These are phyloP conservation scores for Plasmodium relictum DNA, from an alignment of 169 alveolate species.

Conservation along the genomic window DNA sequence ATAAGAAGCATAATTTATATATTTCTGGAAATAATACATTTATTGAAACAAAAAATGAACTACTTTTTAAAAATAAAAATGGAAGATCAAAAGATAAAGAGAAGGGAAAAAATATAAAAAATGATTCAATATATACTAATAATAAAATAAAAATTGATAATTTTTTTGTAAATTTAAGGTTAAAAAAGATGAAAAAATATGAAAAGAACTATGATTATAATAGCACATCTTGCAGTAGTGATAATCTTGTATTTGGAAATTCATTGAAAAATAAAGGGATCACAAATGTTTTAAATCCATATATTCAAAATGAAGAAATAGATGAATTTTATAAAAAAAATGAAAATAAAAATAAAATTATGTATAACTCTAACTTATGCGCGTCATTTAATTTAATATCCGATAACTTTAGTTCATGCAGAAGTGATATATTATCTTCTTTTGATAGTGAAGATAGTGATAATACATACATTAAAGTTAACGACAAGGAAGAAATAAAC, in stretches of 20 bases:
- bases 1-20: conserved; percentile 59
- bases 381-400: conserved; percentile 15
- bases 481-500: conserved; percentile 61
- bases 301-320: conserved; percentile 32
- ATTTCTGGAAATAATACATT: conserved; percentile 55
- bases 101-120: conserved; percentile 9
- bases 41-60: conserved; percentile 47
- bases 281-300: conserved; percentile 20
- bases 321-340: conserved; percentile 12
- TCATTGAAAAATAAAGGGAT: conserved; percentile 11
- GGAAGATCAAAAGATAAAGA: conserved; percentile 29
- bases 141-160: conserved; percentile 60
- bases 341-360: conserved; percentile 1
- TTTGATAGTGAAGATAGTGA: conserved; percentile 72
- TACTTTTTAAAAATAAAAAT: conserved; percentile 33
- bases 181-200: conserved; percentile 59
- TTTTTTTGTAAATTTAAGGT: conserved; percentile 57
- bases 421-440: conserved; percentile 55
- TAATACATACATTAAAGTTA: conserved; percentile 45
- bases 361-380: conserved; percentile 8
- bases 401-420: conserved; percentile 64
- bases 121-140: conserved; percentile 7
- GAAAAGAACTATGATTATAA: conserved; percentile 45
- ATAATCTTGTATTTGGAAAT: conserved; percentile 51
- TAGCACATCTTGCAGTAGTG: conserved; percentile 67